phyloP scores from a whole-genome alignment of 2,329 filamentous ascomycete species.

The Acephala macrosclerotiorum region DNA sequence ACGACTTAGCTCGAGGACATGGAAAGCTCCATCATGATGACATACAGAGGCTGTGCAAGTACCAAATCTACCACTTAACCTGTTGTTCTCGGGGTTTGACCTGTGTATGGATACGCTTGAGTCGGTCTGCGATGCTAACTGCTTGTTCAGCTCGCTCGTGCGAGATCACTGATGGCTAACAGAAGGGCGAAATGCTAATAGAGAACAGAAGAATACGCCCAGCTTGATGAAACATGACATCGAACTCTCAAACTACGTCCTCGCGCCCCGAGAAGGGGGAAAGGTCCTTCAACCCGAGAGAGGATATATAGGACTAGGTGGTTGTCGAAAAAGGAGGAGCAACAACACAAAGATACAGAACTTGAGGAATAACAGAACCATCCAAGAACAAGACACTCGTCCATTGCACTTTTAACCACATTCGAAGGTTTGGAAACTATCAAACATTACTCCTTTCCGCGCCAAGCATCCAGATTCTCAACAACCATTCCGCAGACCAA shows the following conservation, averaged over 20 bases:
- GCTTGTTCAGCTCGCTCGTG: background rate
- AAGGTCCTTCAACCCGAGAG: background rate
- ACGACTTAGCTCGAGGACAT: background rate
- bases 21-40: background rate
- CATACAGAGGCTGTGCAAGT: background rate
- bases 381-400: background rate
- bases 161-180: background rate
- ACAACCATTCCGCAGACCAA: background rate
- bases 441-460: background rate
- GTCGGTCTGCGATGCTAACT: background rate
- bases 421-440: background rate
- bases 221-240: background rate
- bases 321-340: background rate
- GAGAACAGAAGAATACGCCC: background rate
- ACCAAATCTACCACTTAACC: background rate
- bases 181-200: background rate
- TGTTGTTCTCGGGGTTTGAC: background rate
- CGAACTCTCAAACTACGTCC: background rate
- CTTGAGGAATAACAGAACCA: background rate
- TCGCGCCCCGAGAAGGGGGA: slow-evolving; percentile 8
- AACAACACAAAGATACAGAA: background rate
- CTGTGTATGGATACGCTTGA: background rate
- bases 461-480: background rate
- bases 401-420: background rate
- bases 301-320: background rate